phyloP scores from a whole-genome alignment of 208 protist genomes.

The Wallacemonas sp. region DNA sequence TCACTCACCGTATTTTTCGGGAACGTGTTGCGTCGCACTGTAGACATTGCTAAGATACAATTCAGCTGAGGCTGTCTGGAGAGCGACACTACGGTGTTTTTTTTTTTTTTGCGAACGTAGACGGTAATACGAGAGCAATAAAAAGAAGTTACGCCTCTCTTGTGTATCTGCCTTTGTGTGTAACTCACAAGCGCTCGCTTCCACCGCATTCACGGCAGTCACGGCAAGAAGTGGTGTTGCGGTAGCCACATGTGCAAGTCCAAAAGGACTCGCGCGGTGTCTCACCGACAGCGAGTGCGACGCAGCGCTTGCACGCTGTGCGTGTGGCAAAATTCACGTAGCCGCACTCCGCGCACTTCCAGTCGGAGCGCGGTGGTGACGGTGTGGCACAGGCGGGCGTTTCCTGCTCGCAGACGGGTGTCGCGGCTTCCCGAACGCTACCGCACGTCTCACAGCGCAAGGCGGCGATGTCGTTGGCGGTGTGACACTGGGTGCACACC shows the following conservation, averaged over 20 bases:
- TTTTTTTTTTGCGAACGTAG: background rate
- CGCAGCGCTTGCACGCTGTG: conserved; percentile 43
- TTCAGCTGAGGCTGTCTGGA: too few species aligned
- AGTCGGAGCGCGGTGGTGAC: too few species aligned
- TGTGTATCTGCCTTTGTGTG: background rate
- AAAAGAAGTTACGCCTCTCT: background rate
- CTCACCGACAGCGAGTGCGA: background rate
- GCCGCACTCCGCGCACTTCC: background rate
- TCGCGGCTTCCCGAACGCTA: background rate
- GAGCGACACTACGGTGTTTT: too few species aligned
- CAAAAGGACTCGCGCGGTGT: conserved; percentile 18
- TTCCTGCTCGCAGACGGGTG: too few species aligned
- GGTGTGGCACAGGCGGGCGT: too few species aligned
- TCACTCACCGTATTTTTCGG: too few species aligned
- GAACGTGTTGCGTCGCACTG: too few species aligned
- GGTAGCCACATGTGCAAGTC: conserved; percentile 47
- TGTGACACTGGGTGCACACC: conserved; percentile 34
- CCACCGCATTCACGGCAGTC: conserved; percentile 29
- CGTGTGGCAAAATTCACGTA: conserved; percentile 50
- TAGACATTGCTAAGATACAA: too few species aligned
- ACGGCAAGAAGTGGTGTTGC: conserved; percentile 29
- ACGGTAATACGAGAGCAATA: background rate
- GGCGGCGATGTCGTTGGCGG: conserved; percentile 12
- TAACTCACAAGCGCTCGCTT: background rate
- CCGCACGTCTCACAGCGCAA: conserved; percentile 25